Evolutionary conservation across 2,329 filamentous ascomycete species (phyloP), one percentile per base, ranked within the genome.

Genomic region (Calonectria hawksworthii): DNA sequence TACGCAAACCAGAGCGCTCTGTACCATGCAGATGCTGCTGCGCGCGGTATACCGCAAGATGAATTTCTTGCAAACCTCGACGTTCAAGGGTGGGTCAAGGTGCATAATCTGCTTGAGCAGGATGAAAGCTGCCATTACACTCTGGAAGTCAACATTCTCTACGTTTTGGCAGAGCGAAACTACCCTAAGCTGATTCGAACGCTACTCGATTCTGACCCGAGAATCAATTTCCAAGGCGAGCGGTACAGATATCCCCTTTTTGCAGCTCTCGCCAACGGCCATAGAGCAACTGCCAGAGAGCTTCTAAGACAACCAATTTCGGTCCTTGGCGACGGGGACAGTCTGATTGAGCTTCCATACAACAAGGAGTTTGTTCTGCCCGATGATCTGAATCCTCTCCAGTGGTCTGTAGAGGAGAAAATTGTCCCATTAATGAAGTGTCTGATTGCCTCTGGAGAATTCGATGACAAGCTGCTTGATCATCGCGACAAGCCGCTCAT

Each of bases 1-100:
- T 79, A 80, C 21, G 75, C 79, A 4, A 65, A 61, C 0, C 51
- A 26, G 0, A 63, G 77, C 64, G 14, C 74, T 21, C 47, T 80
- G 0, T 68, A 76, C 11, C 78, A 80, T 6, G 74, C 79, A 0
- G 41, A 80, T 34, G 64, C 23, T 4, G 77, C 78, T n/a, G 47
- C 28, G 0, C 21, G 28, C 0, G 0, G 23, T 0, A 18, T 75
- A 13, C 1, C 10, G 0, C 76, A 78, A n/a, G n/a, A 8, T 0
- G 16, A 3, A 0, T 76, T 80, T 41, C 0, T 78, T 0, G 18
- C n/a, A 7, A 2, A 1, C 0, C 79, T 80, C 18, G 47, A 4
- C 0, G 56, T 68, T 2, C 1, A 4, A 1, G 4, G 2, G 0
- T 80, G 78, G 73, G 72, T 73, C 18, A 16, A 11, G 0, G 0